phyloP scores from a whole-genome alignment of 345 rosid species.

The Eucalyptus shirleyi region DNA sequence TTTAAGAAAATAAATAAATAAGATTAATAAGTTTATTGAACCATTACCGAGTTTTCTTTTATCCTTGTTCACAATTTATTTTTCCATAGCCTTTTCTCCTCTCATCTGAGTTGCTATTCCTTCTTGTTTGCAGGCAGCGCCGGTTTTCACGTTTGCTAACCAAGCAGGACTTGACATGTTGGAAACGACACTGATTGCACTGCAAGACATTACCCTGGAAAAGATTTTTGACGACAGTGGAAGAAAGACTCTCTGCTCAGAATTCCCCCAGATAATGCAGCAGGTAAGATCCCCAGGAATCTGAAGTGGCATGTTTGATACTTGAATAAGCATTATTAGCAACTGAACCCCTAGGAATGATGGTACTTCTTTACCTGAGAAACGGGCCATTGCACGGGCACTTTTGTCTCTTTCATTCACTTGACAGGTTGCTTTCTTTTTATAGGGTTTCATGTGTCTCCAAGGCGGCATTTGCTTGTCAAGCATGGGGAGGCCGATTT shows the following conservation, averaged over 20 bases:
- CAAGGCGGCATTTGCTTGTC: conserved; percentile 87
- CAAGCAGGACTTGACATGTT: conserved; percentile 99
- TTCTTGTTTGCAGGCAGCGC: conserved; percentile 35
- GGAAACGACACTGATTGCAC: conserved; percentile 78
- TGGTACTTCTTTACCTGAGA: not conserved
- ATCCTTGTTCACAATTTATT: not conserved
- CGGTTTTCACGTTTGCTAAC: conserved; percentile 73
- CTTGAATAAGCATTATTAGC: not conserved
- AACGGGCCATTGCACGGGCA: not conserved
- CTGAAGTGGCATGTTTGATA: not conserved
- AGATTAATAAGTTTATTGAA: not conserved
- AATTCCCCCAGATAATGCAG: conserved; percentile 78
- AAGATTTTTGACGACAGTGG: conserved; percentile 66
- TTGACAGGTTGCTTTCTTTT: not conserved
- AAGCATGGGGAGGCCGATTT: conserved; percentile 91
- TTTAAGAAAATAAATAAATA: not conserved
- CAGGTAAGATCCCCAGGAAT: conserved; percentile 27
- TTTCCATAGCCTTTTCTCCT: not conserved
- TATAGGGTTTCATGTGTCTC: conserved; percentile 78
- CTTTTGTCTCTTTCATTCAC: not conserved
- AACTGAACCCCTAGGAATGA: not conserved
- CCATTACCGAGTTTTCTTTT: not conserved
- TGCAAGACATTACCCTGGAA: conserved; percentile 73
- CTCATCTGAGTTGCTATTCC: not conserved
- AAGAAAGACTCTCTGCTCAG: conserved; percentile 58